Evolutionary conservation across 106 monocot species (phyloP).

Genomic region (Acorus gramineus): DNA sequence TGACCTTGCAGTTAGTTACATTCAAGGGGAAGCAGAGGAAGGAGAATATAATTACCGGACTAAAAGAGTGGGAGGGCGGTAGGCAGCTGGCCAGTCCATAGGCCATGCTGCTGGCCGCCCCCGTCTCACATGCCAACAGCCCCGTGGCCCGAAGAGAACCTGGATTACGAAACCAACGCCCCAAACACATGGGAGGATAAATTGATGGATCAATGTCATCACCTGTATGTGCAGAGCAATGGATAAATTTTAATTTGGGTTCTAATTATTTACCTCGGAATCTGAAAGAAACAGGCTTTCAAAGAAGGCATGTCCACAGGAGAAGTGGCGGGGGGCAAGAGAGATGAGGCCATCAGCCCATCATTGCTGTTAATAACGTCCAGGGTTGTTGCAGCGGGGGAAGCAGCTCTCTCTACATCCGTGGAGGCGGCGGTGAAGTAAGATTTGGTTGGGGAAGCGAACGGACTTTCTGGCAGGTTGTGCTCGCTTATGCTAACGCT

Average conservation of each 20-base stretch:
- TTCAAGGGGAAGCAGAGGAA: too few species aligned
- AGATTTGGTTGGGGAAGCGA: conserved; percentile 45
- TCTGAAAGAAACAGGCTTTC: conserved; percentile 52
- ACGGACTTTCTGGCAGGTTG: conserved; percentile 88
- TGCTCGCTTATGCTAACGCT: conserved; percentile 36
- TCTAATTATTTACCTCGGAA: conserved; percentile 35
- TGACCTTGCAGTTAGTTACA: too few species aligned
- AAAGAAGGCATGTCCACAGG: conserved; percentile 52
- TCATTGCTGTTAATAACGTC: conserved; percentile 2
- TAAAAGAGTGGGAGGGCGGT: too few species aligned
- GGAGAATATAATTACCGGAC: too few species aligned
- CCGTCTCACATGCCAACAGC: conserved; percentile 39
- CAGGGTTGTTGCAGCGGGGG: conserved; percentile 1
- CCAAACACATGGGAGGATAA: neutral
- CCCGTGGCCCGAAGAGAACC: conserved; percentile 41
- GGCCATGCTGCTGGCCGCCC: neutral
- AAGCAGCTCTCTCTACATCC: conserved; percentile 8
- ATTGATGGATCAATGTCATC: neutral
- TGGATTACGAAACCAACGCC: neutral
- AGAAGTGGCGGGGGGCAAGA: conserved; percentile 24
- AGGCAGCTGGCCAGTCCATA: too few species aligned
- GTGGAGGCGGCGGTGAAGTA: conserved; percentile 12
- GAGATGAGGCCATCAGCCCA: conserved; percentile 35
- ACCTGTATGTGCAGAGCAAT: neutral
- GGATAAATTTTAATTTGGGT: neutral